These are phyloP conservation scores for Phytophthora pini DNA, from an alignment of 352 stramenopile genomes.

Conservation along the genomic window DNA sequence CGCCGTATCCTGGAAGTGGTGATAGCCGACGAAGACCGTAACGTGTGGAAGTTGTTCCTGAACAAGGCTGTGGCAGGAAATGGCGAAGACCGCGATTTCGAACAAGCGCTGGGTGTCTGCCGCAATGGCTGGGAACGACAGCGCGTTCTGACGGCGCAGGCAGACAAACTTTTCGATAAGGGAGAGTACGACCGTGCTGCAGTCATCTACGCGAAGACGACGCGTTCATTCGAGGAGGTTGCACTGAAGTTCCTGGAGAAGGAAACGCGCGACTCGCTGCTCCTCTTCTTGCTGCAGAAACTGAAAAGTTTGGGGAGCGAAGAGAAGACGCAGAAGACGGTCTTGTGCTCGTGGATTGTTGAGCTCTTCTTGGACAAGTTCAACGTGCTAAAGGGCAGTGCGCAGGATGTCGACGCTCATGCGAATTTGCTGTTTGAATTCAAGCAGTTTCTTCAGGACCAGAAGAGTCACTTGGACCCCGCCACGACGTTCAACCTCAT, in stretches of 20 bases:
- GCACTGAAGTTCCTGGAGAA: slow-evolving; percentile 93
- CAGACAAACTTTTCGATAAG: slow-evolving; percentile 91
- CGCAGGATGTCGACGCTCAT: slow-evolving; percentile 86
- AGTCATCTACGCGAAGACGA: slow-evolving; percentile 90
- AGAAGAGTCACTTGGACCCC: slow-evolving; percentile 87
- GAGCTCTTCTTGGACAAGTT: slow-evolving; percentile 94
- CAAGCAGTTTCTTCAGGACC: slow-evolving; percentile 92
- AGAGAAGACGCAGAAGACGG: slow-evolving; percentile 93
- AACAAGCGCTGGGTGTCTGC: slow-evolving; percentile 86
- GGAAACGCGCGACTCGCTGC: slow-evolving; percentile 79
- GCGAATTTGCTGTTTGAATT: slow-evolving; percentile 92
- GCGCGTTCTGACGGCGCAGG: slow-evolving; percentile 87
- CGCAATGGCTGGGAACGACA: slow-evolving; percentile 84
- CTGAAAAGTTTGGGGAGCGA: slow-evolving; percentile 80
- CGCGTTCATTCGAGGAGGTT: slow-evolving; percentile 91
- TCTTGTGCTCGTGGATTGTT: slow-evolving; percentile 94
- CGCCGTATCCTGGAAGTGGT: slow-evolving; percentile 81
- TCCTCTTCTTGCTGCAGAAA: slow-evolving; percentile 91
- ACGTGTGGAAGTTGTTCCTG: slow-evolving; percentile 93
- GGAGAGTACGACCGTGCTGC: slow-evolving; percentile 88
- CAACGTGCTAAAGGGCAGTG: slow-evolving; percentile 83
- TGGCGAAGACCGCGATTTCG: slow-evolving; percentile 87
- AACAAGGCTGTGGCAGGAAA: slow-evolving; percentile 83
- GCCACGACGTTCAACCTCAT: slow-evolving; percentile 93
- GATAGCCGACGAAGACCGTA: slow-evolving; percentile 89